phyloP scores from a whole-genome alignment of 2,329 filamentous ascomycete genomes.

The Microdochium trichocladiopsis region DNA sequence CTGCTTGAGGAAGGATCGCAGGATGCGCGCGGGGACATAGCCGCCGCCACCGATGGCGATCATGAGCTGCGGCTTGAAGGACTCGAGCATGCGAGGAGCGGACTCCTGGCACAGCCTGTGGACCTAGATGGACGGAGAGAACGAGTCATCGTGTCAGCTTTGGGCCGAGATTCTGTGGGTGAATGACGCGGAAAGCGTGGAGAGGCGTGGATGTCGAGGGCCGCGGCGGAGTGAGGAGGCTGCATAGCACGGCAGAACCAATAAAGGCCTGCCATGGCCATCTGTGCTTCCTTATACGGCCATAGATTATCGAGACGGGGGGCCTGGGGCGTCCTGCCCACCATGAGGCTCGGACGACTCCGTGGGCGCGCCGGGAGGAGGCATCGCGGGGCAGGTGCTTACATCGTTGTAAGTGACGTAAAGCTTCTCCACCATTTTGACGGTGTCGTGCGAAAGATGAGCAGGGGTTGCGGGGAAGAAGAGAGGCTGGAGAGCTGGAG shows the following conservation, averaged over 20 bases:
- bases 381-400: slow-evolving; percentile 31
- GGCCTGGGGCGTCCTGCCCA: too few relatives aligned
- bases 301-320: too few relatives aligned
- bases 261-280: too few relatives aligned
- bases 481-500: neutral
- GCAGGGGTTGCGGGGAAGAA: neutral
- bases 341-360: too few relatives aligned
- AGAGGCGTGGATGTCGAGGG: too few relatives aligned
- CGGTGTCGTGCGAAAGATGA: neutral
- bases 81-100: slow-evolving; percentile 71
- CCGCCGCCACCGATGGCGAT: slow-evolving; percentile 97
- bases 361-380: too few relatives aligned
- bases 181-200: neutral
- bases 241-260: too few relatives aligned
- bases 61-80: slow-evolving; percentile 91
- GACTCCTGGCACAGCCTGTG: slow-evolving; percentile 94
- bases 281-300: too few relatives aligned
- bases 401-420: slow-evolving; percentile 93
- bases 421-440: slow-evolving; percentile 68
- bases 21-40: slow-evolving; percentile 93
- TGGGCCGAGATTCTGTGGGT: neutral
- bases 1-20: slow-evolving; percentile 94
- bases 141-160: neutral
- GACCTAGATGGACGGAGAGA: slow-evolving; percentile 49
- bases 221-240: too few relatives aligned